These are phyloP conservation scores for Saccharomyces hybrid DNA, from an alignment of 1,139 yeast genomes.

Conservation along the genomic window DNA sequence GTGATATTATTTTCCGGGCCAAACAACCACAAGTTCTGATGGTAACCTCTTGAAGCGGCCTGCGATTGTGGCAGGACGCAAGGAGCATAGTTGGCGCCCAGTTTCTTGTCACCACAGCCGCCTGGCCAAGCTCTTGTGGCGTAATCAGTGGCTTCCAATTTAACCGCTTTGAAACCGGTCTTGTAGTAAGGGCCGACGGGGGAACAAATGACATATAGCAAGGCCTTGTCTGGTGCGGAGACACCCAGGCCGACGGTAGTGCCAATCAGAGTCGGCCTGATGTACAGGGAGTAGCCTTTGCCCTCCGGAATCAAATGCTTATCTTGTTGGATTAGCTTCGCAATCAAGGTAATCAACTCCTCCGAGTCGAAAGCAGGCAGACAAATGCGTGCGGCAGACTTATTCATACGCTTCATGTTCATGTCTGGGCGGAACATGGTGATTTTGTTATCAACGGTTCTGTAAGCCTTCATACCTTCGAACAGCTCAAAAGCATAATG, in stretches of 20 bases:
- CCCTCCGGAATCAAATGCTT: constrained; percentile 72
- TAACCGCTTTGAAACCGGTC: constrained; percentile 90
- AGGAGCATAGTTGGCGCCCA: constrained; percentile 97
- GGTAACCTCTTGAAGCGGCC: constrained; percentile 86
- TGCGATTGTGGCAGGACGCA: constrained; percentile 81
- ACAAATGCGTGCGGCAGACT: constrained; percentile 78
- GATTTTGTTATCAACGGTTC: constrained; percentile 56
- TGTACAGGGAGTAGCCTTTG: constrained; percentile 81
- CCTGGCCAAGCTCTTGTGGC: constrained; percentile 99
- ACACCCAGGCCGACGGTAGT: constrained; percentile 85
- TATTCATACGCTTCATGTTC: constrained; percentile 88
- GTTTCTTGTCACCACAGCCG: constrained; percentile 90
- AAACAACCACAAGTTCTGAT: constrained; percentile 93
- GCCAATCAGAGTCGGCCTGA: constrained; percentile 93
- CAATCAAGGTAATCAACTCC: constrained; percentile 65
- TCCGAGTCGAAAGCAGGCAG: constrained; percentile 78
- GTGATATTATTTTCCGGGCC: constrained; percentile 86
- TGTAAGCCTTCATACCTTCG: constrained; percentile 95
- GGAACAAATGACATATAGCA: constrained; percentile 77
- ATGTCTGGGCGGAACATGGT: constrained; percentile 85
- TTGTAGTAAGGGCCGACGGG: constrained; percentile 93
- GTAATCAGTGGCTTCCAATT: constrained; percentile 86
- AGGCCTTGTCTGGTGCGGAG: constrained; percentile 68
- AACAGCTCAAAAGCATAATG: constrained; percentile 94
- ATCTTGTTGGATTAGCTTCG: constrained; percentile 67